Evolutionary conservation across 1,284 basidiomycete genomes (phyloP).

Genomic region (Boletus smithii): DNA sequence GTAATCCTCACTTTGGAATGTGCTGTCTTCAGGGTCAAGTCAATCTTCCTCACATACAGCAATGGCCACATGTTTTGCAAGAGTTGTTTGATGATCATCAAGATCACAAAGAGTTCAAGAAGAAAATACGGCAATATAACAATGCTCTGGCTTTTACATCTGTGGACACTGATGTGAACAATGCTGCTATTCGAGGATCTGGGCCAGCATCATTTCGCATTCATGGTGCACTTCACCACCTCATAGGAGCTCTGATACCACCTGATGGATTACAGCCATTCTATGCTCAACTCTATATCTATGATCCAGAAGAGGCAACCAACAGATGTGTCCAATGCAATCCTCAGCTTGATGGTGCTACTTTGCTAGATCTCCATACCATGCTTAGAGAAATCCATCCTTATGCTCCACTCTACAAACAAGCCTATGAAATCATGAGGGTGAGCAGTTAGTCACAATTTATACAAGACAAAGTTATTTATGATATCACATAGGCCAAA

Average conservation of each 20-base stretch:
- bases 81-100: constrained; percentile 18
- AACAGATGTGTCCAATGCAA: constrained; percentile 24
- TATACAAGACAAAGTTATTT: too few species aligned
- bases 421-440: constrained; percentile 31
- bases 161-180: constrained; percentile 33
- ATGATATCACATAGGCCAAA: constrained; percentile 7
- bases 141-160: constrained; percentile 42
- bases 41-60: constrained; percentile 15
- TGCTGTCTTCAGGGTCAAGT: constrained; percentile 32
- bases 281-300: constrained; percentile 42
- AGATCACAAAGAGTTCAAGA: constrained; percentile 18
- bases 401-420: constrained; percentile 30
- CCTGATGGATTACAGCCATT: constrained; percentile 15
- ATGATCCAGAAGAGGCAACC: constrained; percentile 34
- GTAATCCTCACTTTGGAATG: constrained; percentile 19
- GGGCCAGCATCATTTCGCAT: constrained; percentile 37
- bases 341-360: constrained; percentile 16
- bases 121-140: constrained; percentile 38
- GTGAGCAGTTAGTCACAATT: neutral
- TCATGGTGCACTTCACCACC: constrained; percentile 38
- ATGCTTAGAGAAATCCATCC: constrained; percentile 28
- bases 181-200: constrained; percentile 26
- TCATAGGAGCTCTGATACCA: constrained; percentile 34
- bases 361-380: constrained; percentile 29
- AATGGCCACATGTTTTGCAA: constrained; percentile 20